Evolutionary conservation across 306 rosid genomes (phyloP).

Genomic region (Castanospermum australe): DNA sequence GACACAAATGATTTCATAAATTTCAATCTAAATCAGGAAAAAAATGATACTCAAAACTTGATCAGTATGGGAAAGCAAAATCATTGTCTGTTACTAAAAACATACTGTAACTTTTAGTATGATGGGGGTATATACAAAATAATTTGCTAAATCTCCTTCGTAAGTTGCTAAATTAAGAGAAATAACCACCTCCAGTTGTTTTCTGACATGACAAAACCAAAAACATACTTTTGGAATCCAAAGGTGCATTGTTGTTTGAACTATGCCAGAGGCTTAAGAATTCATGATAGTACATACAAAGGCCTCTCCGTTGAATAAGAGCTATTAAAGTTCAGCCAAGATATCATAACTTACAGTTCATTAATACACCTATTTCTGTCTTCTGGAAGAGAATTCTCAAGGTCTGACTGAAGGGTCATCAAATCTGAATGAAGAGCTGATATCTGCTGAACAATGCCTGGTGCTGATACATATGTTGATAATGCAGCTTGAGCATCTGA

Average conservation of each 20-base stretch:
- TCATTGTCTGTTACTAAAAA: neutral
- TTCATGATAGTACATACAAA: neutral
- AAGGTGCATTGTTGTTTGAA: neutral
- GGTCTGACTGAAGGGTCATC: conserved; percentile 83
- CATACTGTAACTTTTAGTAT: neutral
- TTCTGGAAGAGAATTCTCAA: conserved; percentile 93
- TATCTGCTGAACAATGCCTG: conserved; percentile 94
- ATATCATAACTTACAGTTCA: conserved; percentile 67
- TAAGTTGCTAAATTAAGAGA: too few species aligned
- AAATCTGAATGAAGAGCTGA: conserved; percentile 85
- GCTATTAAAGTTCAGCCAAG: neutral
- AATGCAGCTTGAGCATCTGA: conserved; percentile 84
- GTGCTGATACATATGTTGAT: conserved; percentile 96
- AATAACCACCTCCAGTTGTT: too few species aligned
- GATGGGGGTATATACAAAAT: neutral
- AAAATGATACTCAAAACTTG: neutral
- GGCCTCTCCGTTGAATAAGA: neutral
- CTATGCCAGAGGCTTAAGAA: neutral
- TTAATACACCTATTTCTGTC: conserved; percentile 93
- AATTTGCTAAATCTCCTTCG: neutral
- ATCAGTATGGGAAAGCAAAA: neutral
- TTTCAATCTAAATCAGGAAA: neutral
- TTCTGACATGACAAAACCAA: too few species aligned
- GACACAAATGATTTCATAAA: neutral
- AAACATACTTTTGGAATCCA: too few species aligned